Evolutionary conservation across 106 monocot species (phyloP).

Genomic region (Allium cepa): DNA sequence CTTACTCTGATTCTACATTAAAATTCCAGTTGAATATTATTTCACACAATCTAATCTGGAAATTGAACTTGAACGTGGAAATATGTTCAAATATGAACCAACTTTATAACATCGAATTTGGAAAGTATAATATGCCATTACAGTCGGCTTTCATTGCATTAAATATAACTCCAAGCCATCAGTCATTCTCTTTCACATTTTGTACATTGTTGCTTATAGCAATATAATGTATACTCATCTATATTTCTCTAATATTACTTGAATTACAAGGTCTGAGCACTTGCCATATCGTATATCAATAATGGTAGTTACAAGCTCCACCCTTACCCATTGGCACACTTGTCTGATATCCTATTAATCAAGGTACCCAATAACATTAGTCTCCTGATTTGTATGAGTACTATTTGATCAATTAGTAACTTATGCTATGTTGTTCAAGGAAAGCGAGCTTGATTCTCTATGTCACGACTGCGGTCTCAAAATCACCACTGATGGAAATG

Average conservation of each 20-base stretch:
- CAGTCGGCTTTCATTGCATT: no score
- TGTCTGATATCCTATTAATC: conserved; percentile 60
- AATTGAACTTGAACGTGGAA: no score
- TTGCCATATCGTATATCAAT: conserved; percentile 61
- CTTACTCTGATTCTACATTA: no score
- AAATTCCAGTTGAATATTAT: no score
- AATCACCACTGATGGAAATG: conserved; percentile 38
- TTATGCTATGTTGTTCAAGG: conserved; percentile 21
- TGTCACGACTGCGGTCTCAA: conserved; percentile 68
- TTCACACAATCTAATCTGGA: no score
- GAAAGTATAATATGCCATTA: no score
- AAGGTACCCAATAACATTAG: conserved; percentile 28
- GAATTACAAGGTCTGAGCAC: conserved; percentile 47
- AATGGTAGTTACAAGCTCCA: conserved; percentile 78
- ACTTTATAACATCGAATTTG: no score
- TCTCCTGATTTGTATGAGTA: no score
- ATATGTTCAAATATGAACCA: no score
- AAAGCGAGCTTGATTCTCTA: conserved; percentile 49
- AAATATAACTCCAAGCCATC: no score
- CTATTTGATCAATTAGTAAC: background rate
- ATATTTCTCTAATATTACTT: background rate
- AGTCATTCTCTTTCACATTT: background rate
- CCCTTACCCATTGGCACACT: conserved; percentile 58
- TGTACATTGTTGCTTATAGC: background rate
- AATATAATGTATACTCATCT: background rate